Base-by-base conservation (phyloP, 495 filamentous ascomycete genomes). In the Baudoinia panamericana region DNA sequence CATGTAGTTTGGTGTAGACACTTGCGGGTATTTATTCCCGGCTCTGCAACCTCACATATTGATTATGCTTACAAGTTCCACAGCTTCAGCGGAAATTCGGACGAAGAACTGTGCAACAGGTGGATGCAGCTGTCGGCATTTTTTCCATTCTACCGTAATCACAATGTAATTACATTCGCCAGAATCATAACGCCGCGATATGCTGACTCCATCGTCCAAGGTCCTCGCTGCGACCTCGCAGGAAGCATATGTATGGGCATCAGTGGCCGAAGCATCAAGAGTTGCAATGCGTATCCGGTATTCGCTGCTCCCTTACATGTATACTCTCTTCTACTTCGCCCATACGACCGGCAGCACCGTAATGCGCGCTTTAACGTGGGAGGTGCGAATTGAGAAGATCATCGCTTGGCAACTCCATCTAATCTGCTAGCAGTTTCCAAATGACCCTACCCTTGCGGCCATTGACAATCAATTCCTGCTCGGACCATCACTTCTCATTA, bases 61-160 rank as follows among this genome's bases (percentile, higher is more conserved):
- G n/a, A n/a, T n/a, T n/a, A n/a, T n/a, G n/a, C n/a, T n/a, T n/a
- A n/a, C n/a, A n/a, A n/a, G n/a, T n/a, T n/a, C n/a, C 9, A 33
- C 8, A 33, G 8, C 9, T 93, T 90, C 65, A 69, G 65, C 29
- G 76, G 72, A 21, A 84, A 90, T 50, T 63, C 69, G 0, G 75
- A 78, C 45, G 68, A 73, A 46, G 82, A 90, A 55, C 50, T 58
- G 2, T 58, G 56, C 51, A 50, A 47, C n/a, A 46, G 56, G 5
- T 58, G 56, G 56, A 56, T 56, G 53, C 39, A 49, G 33, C 40
- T 56, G 1, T 35, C 30, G 12, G 51, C 54, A 17, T 58, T 51
- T 30, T 58, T 52, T 33, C 50, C 56, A 8, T 49, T 58, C 37
- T 58, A 56, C 45, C 43, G 56, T 7, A 58, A 58, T 36, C 56